Conservation (phyloP, 2,329 filamentous ascomycete species). For the Aphanoascus verrucosus region DNA sequence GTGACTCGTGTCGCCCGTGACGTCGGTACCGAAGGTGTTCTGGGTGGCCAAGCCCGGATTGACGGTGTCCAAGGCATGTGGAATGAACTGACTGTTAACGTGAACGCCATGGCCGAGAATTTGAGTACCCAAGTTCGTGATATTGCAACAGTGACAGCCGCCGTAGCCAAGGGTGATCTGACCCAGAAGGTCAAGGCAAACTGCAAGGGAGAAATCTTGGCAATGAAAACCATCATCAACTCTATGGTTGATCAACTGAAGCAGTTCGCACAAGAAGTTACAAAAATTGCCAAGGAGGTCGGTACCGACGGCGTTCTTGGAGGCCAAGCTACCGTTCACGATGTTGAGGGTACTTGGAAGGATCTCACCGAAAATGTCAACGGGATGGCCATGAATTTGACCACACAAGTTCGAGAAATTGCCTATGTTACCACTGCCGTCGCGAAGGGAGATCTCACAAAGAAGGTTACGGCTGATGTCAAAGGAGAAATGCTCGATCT, state of each 20-base stretch:
- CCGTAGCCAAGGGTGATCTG: constrained; percentile 70
- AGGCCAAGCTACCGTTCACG: constrained; percentile 89
- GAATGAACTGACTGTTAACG: constrained; percentile 77
- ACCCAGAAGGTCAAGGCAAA: constrained; percentile 94
- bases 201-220: constrained; percentile 81
- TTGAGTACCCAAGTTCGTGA: constrained; percentile 83
- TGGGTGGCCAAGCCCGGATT: constrained; percentile 73
- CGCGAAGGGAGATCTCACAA: constrained; percentile 82
- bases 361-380: constrained; percentile 94
- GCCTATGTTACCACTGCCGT: constrained; percentile 94
- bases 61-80: constrained; percentile 79
- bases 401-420: constrained; percentile 94
- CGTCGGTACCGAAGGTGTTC: constrained; percentile 72
- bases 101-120: constrained; percentile 81
- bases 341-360: constrained; percentile 94
- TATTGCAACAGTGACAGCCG: constrained; percentile 69
- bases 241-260: constrained; percentile 98
- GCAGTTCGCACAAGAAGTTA: constrained; percentile 94
- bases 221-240: constrained; percentile 97
- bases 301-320: constrained; percentile 90
- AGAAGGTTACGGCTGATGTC: constrained; percentile 90
- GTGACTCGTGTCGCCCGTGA: constrained; percentile 73
- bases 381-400: constrained; percentile 96
- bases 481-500: constrained; percentile 89
- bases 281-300: constrained; percentile 90